Conservation (phyloP, 208 protist genomes). For the Crithidia acanthocephali region DNA sequence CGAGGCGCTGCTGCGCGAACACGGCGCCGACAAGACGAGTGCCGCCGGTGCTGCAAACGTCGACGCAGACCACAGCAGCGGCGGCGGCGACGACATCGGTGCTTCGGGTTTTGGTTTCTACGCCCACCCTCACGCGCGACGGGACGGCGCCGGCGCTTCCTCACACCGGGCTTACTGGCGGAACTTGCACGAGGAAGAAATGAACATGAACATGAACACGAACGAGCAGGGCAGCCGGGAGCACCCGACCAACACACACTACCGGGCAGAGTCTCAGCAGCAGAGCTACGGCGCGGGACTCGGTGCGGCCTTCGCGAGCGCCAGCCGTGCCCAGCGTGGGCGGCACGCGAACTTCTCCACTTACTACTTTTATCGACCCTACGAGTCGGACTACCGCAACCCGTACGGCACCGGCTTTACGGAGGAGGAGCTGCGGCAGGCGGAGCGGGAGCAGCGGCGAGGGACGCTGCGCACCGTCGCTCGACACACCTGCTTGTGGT, state of each 20-base stretch:
- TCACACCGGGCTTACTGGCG: conserved; percentile 26
- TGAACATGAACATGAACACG: conserved; percentile 29
- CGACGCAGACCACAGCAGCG: not conserved
- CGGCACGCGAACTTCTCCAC: conserved; percentile 44
- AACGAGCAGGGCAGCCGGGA: conserved; percentile 16
- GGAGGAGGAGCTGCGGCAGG: conserved; percentile 39
- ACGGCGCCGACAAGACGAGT: conserved; percentile 1
- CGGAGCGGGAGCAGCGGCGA: conserved; percentile 25
- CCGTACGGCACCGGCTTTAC: conserved; percentile 58
- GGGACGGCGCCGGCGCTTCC: conserved; percentile 5
- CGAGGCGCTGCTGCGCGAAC: conserved; percentile 41
- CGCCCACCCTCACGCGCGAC: conserved; percentile 28
- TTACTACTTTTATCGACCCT: conserved; percentile 62
- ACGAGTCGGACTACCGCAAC: conserved; percentile 41
- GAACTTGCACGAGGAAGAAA: conserved; percentile 18
- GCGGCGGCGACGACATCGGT: not conserved
- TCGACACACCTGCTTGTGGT: conserved; percentile 46
- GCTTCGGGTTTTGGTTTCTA: conserved; percentile 22
- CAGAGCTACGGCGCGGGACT: conserved; percentile 32
- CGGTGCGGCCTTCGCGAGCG: conserved; percentile 25
- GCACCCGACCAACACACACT: conserved; percentile 30
- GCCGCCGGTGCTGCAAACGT: not conserved
- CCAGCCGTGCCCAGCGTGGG: conserved; percentile 10
- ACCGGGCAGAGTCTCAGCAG: conserved; percentile 10
- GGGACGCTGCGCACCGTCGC: conserved; percentile 16